phyloP scores from a whole-genome alignment of 495 filamentous ascomycete genomes.

The Xylaria venustula region DNA sequence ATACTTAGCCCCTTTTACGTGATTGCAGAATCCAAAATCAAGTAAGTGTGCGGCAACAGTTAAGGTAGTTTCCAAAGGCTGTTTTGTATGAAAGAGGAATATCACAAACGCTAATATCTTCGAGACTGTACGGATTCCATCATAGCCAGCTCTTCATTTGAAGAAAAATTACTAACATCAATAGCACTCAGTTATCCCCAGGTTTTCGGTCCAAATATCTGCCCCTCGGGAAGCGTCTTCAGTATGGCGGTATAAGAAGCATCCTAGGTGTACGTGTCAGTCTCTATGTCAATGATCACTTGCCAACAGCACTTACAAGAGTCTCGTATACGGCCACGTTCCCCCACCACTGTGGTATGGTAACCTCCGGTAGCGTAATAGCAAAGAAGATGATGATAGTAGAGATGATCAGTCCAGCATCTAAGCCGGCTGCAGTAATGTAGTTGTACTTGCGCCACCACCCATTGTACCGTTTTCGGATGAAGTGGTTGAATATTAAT shows the following conservation, averaged over 20 bases:
- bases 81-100: no score
- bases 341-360: conserved; percentile 49
- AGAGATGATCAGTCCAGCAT: conserved; percentile 42
- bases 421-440: conserved; percentile 57
- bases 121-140: no score
- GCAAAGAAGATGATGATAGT: conserved; percentile 50
- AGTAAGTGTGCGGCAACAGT: no score
- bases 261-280: conserved; percentile 26
- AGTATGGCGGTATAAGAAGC: conserved; percentile 27
- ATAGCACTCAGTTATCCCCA: no score
- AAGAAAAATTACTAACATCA: no score
- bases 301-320: conserved; percentile 18
- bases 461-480: conserved; percentile 47
- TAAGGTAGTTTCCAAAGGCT: no score
- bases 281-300: background rate
- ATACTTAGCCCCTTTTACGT: no score
- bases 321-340: conserved; percentile 41
- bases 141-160: no score
- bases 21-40: no score
- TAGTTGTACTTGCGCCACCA: conserved; percentile 68
- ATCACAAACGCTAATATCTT: no score
- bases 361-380: conserved; percentile 37
- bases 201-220: conserved; percentile 34
- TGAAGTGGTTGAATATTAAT: conserved; percentile 54
- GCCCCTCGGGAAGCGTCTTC: conserved; percentile 34